A percentile compares a stretch with the other conserved stretches of the same genome.
These are phyloP conservation scores for Urtica urens DNA, from an alignment of 306 rosid species.

Conservation along the genomic window DNA sequence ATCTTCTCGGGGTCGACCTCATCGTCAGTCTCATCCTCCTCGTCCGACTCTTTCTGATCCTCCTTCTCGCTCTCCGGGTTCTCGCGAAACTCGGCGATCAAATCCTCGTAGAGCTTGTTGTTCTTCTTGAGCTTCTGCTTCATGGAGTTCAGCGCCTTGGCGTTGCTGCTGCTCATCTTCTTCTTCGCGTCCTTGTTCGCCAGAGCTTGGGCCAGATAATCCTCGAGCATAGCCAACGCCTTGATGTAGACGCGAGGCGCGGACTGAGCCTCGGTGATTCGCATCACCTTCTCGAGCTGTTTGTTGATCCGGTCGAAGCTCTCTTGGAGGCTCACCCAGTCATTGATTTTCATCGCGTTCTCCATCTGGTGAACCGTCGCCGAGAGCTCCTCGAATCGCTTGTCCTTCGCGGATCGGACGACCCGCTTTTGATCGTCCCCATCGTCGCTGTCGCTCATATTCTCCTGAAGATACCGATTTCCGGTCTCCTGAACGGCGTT, in stretches of 20 bases:
- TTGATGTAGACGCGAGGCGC: conserved; percentile 68
- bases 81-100: conserved; percentile 60
- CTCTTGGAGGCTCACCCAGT: conserved; percentile 97
- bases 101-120: conserved; percentile 79
- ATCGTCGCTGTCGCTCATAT: conserved; percentile 64
- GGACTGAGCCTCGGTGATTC: conserved; percentile 73
- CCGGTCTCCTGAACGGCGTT: conserved; percentile 8
- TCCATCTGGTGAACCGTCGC: conserved; percentile 87
- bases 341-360: conserved; percentile 94
- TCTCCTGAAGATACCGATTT: conserved; percentile 28
- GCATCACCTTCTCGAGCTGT: conserved; percentile 95
- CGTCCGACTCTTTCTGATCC: conserved; percentile 49
- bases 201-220: conserved; percentile 72
- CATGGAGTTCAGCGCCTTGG: conserved; percentile 97
- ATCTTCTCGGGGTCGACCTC: conserved; percentile 47
- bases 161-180: conserved; percentile 98
- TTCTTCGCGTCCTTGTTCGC: conserved; percentile 92
- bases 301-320: conserved; percentile 83
- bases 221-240: conserved; percentile 87
- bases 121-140: conserved; percentile 95
- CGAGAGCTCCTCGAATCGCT: conserved; percentile 80
- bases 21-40: conserved; percentile 38
- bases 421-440: conserved; percentile 54
- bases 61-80: conserved; percentile 80
- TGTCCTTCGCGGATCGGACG: conserved; percentile 75